phyloP scores from a whole-genome alignment of 2,329 filamentous ascomycete genomes.

The Xenoacremonium recifei region DNA sequence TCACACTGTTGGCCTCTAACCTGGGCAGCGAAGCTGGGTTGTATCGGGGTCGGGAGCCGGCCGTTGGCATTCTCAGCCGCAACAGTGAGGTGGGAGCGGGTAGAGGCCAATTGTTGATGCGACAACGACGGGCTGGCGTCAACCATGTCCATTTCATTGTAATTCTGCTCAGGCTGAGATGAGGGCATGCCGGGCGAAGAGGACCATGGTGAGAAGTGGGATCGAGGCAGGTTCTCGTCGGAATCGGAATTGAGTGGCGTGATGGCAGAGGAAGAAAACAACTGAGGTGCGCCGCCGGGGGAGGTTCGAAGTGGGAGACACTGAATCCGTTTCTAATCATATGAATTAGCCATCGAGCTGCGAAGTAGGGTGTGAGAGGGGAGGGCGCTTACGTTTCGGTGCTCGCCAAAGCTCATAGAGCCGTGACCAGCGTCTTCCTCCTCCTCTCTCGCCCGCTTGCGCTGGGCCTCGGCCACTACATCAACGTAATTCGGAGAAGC shows the following conservation, averaged over 20 bases:
- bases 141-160: constrained; percentile 51
- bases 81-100: too few species aligned
- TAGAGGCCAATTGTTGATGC: constrained; percentile 10
- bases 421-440: constrained; percentile 40
- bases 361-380: neutral
- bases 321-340: constrained; percentile 51
- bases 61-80: constrained; percentile 32
- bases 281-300: constrained; percentile 32
- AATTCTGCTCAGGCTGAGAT: constrained; percentile 26
- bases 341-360: constrained; percentile 14
- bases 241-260: constrained; percentile 40
- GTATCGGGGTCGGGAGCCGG: constrained; percentile 60
- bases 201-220: constrained; percentile 33
- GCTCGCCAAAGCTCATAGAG: constrained; percentile 46
- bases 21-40: constrained; percentile 56
- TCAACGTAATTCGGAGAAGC: constrained; percentile 33
- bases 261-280: constrained; percentile 31
- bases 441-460: constrained; percentile 48
- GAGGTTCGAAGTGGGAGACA: constrained; percentile 50
- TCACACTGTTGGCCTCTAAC: constrained; percentile 52
- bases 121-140: constrained; percentile 31
- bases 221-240: constrained; percentile 33
- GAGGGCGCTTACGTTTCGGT: constrained; percentile 45
- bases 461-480: constrained; percentile 31
- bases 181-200: constrained; percentile 20